Percentiles rank a stretch among this genome's conserved stretches.
These are phyloP conservation scores for Sporisorium scitamineum DNA, from an alignment of 1,284 basidiomycete genomes.

Conservation along the genomic window DNA sequence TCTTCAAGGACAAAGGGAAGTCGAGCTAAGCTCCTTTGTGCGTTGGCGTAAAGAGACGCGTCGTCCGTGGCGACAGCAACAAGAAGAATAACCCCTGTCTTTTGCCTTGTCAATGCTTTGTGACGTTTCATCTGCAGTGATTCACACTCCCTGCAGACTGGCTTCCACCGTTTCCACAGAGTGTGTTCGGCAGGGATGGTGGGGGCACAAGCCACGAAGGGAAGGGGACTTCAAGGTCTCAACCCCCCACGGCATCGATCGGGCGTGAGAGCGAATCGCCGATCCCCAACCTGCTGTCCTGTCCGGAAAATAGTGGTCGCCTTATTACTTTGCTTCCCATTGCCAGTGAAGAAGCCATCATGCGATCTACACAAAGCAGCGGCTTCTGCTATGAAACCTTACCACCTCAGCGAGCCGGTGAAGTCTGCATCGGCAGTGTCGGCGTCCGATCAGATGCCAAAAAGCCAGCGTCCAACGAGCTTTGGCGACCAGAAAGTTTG, in stretches of 20 bases:
- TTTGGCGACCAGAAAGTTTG: too few relatives aligned
- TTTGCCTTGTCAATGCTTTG: background rate
- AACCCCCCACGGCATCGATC: background rate
- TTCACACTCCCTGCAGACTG: background rate
- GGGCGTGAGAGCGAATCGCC: background rate
- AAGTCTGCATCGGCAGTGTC: background rate
- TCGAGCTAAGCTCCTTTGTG: constrained; percentile 27
- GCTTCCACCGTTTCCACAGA: background rate
- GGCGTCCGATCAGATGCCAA: too few relatives aligned
- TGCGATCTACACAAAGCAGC: constrained; percentile 5
- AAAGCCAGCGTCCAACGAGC: background rate
- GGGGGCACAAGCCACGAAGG: background rate
- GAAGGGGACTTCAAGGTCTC: background rate
- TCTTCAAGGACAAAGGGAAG: constrained; percentile 4
- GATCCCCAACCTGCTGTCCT: background rate
- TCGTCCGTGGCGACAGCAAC: constrained; percentile 22
- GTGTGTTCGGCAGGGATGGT: background rate
- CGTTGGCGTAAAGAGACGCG: constrained; percentile 10
- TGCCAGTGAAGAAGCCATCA: background rate
- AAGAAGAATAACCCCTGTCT: too few relatives aligned
- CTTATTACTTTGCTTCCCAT: background rate
- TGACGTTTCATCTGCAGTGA: background rate
- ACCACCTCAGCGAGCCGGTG: background rate
- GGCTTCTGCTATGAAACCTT: background rate
- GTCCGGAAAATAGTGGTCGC: background rate